Conservation (phyloP, 768 basidiomycete species). For the Russula sp. region DNA sequence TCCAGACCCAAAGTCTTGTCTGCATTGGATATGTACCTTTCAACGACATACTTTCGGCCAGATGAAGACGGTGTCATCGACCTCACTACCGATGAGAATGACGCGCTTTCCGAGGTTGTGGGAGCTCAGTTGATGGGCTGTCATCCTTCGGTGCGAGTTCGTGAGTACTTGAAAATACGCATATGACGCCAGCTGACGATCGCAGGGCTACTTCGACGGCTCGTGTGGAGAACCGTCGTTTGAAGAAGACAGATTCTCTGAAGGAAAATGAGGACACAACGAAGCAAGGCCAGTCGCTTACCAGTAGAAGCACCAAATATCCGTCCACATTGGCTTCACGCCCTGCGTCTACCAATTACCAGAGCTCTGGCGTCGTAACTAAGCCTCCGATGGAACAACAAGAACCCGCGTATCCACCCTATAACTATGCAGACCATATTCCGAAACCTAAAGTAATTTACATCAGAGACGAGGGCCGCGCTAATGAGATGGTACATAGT, state of each 20-base stretch:
- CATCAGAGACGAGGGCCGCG: slow-evolving; percentile 42
- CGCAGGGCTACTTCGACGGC: neutral
- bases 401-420: slow-evolving; percentile 33
- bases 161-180: neutral
- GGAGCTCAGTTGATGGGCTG: neutral
- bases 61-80: slow-evolving; percentile 27
- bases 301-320: neutral
- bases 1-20: slow-evolving; percentile 19
- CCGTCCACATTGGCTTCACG: neutral
- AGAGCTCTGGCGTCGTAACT: neutral
- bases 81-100: slow-evolving; percentile 22
- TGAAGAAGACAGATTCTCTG: slow-evolving; percentile 10
- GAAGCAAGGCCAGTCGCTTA: neutral
- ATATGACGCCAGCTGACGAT: neutral
- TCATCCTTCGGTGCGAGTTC: neutral
- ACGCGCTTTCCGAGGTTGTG: neutral
- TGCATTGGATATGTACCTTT: slow-evolving; percentile 5
- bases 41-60: neutral
- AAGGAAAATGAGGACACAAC: slow-evolving; percentile 12
- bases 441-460: slow-evolving; percentile 42
- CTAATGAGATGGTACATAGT: slow-evolving; percentile 40
- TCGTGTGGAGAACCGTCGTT: neutral
- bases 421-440: slow-evolving; percentile 41
- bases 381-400: neutral
- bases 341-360: neutral